Evolutionary conservation across 768 basidiomycete species (phyloP), one percentile per base, ranked within the genome.

Genomic region (Mycena vulgaris): DNA sequence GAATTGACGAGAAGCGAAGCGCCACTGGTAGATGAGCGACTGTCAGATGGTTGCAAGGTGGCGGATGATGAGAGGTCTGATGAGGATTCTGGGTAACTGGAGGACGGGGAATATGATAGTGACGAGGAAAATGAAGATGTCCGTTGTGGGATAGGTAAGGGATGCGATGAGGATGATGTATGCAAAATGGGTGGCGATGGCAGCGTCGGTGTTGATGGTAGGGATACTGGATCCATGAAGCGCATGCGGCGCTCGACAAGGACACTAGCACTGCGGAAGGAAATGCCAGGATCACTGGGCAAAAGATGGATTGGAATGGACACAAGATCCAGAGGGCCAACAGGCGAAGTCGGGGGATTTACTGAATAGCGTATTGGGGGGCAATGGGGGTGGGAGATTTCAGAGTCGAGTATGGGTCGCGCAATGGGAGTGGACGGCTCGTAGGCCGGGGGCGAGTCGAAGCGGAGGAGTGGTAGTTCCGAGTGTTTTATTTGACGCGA

Each of bases 291-390:
- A 71, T 93, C 91, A 48, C 86, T 70, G 9, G 92, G 89, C n/a
- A 87, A 85, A 52, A 94, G 83, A 59, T 85, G 83, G 66, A 95
- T 82, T 17, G 89, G 86, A 65, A 93, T 86, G 62, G 92, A 87
- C 31, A 95, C 84, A 39, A 93, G 85, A 78, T 95, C 94, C 51
- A 88, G 83, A 28, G 94, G 94, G 25, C 92, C 93, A 58, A 94
- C 84, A 9, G 93, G 87, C 47, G 82, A 75, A 25, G 84, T 81
- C 31, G 93, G 92, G 0, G 85, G 74, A 68, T 87, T 83, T 53
- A 93, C 76, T 55, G 83, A 83, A 77, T 93, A 95, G 60, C 87
- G 88, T 76, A 94, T 82, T 53, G 86, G 78, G 7, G 89, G 88
- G 1, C 87, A 85, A 65, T 88, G 89, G 33, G 88, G 86, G 74